Evolutionary conservation across 495 filamentous ascomycete species (phyloP).

Genomic region (Hypomontagnella monticulosa): DNA sequence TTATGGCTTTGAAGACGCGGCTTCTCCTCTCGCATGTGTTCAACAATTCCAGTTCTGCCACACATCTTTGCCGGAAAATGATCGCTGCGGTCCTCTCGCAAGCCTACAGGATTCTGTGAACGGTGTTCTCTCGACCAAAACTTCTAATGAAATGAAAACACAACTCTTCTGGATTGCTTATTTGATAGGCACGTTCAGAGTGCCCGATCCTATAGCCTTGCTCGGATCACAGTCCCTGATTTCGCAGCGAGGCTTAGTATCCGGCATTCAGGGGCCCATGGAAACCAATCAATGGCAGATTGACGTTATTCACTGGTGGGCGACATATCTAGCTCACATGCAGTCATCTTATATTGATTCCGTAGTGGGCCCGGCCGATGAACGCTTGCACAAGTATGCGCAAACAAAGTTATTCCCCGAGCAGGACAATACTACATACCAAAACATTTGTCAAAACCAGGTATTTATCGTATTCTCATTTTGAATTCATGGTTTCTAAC

Average conservation of each 20-base stretch:
- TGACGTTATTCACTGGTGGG: conserved; percentile 17
- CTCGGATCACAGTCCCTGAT: neutral
- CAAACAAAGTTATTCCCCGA: too few relatives aligned
- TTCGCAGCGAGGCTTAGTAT: neutral
- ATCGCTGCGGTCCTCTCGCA: neutral
- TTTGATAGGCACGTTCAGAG: too few relatives aligned
- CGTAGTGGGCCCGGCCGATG: neutral
- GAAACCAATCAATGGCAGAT: conserved; percentile 27
- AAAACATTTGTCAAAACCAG: conserved; percentile 24
- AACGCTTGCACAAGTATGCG: too few relatives aligned
- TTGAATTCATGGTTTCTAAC: too few relatives aligned
- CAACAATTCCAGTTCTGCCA: neutral
- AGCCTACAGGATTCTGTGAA: neutral
- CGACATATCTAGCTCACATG: conserved; percentile 5
- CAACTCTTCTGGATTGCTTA: too few relatives aligned
- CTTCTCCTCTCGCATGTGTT: neutral
- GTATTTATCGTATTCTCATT: too few relatives aligned
- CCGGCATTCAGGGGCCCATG: neutral
- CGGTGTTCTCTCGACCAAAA: neutral
- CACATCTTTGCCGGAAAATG: too few relatives aligned
- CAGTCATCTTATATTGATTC: conserved; percentile 5
- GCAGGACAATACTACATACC: too few relatives aligned
- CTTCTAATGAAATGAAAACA: neutral
- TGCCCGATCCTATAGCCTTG: too few relatives aligned
- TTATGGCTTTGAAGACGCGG: neutral